phyloP scores from a whole-genome alignment of 441 rosid species.

The Populus hybrid region DNA sequence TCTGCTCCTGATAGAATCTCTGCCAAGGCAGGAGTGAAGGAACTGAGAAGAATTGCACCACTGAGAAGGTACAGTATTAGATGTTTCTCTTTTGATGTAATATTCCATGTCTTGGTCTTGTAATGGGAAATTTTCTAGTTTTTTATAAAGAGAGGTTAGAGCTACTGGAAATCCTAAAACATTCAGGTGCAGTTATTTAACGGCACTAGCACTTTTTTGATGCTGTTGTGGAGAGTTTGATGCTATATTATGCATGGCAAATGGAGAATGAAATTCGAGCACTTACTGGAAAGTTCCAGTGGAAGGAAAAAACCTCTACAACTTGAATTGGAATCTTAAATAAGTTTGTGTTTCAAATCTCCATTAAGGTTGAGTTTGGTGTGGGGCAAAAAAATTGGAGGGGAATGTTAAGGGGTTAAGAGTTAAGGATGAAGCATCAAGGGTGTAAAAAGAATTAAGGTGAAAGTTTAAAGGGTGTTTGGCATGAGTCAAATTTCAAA shows the following conservation, averaged over 20 bases:
- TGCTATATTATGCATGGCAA: background rate
- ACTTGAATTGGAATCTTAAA: no score
- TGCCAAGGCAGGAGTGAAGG: conserved; percentile 63
- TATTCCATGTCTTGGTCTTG: background rate
- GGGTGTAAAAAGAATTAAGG: no score
- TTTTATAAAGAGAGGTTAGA: conserved; percentile 2
- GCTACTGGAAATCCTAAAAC: background rate
- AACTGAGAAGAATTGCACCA: conserved; percentile 68
- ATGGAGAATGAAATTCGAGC: background rate
- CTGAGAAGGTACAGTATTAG: conserved; percentile 50
- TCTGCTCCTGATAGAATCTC: conserved; percentile 87
- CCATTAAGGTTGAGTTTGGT: no score
- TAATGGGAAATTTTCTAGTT: background rate
- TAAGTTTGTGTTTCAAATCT: no score
- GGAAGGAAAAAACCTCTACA: no score
- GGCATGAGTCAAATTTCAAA: no score
- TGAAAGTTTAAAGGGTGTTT: no score
- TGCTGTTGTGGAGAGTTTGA: background rate
- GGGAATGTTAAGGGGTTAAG: no score
- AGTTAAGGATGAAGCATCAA: no score
- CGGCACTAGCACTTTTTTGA: background rate
- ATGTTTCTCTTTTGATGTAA: conserved; percentile 8
- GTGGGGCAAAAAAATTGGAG: no score
- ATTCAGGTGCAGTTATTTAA: background rate
- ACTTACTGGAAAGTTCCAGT: no score